Percentiles rank a stretch among this genome's conserved stretches.
Evolutionary conservation across 257 asterid species (phyloP).

Genomic region (Solanum gracilifrons): DNA sequence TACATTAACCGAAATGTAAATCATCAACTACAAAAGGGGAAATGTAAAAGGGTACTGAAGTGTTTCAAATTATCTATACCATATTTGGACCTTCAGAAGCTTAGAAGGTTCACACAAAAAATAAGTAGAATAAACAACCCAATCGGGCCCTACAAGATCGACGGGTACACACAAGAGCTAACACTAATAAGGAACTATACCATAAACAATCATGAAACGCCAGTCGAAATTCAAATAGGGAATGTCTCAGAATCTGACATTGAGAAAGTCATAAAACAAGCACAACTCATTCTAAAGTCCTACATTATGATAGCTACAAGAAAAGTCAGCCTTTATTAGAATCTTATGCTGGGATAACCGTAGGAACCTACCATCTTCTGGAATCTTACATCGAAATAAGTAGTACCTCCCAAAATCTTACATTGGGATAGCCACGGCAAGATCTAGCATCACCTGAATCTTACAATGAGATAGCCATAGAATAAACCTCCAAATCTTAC

Average conservation of each 20-base stretch:
- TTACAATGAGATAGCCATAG: neutral
- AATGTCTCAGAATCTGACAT: neutral
- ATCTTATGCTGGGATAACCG: neutral
- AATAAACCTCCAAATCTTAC: neutral
- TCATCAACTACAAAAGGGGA: neutral
- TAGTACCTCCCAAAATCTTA: neutral
- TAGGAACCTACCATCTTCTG: neutral
- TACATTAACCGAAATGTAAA: too few relatives aligned
- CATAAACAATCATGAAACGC: neutral
- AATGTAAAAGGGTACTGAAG: neutral
- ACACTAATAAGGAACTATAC: neutral
- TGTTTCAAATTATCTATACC: too few relatives aligned
- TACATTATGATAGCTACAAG: neutral
- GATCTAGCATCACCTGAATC: too few relatives aligned
- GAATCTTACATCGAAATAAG: neutral
- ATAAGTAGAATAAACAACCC: neutral
- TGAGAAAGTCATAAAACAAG: neutral
- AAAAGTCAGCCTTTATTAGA: neutral
- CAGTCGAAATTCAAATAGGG: neutral
- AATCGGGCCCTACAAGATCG: neutral
- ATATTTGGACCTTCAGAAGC: neutral
- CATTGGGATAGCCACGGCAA: neutral
- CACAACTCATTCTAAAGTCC: neutral
- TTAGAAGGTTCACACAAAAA: neutral
- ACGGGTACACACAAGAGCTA: neutral